Base-by-base conservation (phyloP, 495 filamentous ascomycete genomes). In the Penicillium waksmanii region DNA sequence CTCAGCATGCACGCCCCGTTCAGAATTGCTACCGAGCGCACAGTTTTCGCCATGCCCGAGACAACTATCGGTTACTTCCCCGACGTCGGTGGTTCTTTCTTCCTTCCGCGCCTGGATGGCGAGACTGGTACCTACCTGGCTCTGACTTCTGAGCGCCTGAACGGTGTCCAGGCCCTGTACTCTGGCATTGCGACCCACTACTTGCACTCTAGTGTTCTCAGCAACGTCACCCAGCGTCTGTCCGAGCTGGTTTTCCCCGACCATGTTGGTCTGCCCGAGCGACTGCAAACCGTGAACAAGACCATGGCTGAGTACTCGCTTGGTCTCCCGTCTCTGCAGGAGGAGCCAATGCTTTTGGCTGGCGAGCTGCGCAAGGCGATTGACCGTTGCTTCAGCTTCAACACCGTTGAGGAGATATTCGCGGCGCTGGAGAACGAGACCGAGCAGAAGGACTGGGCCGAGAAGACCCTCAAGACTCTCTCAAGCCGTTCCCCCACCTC, bases 1-100 rank as follows among this genome's bases (percentile, higher is more conserved):
- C 84, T 98, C 50, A 92, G 88, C 73, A 83, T 97, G 44, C 96
- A 98, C 74, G 93, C 96, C 5, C 96, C 95, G 2, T 92, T 98
- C 82, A 84, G 95, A 21, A 95, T 98, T 66, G 96, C 96, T 25
- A 98, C 95, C 12, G 95, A 98, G 75, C 88, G 88, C 55, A 98
- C 96, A 7, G 73, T 93, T 18, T 96, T 98, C 68, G 93, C 96
- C 61, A 98, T 98, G 95, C 95, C 95, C 36, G 95, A 98, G 80
- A 98, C 95, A 3, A 93, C 82, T 9, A 98, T 98, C 65, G 95
- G 95, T 10, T 97, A 97, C 79, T 98, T 98, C 79, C 95, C 96
- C 31, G 95, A 98, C 66, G 96, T 98, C 34, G 95, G 95, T 43
- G 95, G 86, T 53, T 93, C 89, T 18, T 98, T 97, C 80, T 98